phyloP scores from a whole-genome alignment of 2,329 filamentous ascomycete species.

The Allantophomopsis cytisporea region DNA sequence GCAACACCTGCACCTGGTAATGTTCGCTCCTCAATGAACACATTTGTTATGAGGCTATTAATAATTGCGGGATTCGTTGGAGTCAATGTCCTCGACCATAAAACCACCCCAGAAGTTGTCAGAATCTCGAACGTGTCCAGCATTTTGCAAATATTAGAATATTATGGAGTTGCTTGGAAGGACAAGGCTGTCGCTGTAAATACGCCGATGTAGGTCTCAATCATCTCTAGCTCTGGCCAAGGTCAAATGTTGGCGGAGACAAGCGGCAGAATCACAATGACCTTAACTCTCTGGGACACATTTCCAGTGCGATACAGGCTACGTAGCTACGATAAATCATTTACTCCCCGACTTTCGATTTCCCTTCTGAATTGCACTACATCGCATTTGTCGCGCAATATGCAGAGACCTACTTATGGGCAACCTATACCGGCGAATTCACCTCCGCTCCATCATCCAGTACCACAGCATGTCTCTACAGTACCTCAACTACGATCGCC shows the following conservation, averaged over 20 bases:
- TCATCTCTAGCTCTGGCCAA: no score
- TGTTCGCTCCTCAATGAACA: constrained; percentile 91
- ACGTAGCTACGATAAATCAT: no score
- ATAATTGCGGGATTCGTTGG: constrained; percentile 70
- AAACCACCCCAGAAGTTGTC: constrained; percentile 88
- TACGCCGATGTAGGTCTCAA: no score
- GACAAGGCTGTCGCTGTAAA: no score
- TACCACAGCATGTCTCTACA: constrained; percentile 95
- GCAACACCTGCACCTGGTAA: constrained; percentile 41
- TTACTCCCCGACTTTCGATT: no score
- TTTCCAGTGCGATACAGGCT: no score
- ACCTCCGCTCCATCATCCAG: constrained; percentile 89
- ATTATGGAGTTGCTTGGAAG: background rate
- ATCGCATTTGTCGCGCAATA: background rate
- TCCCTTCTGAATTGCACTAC: no score
- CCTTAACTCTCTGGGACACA: no score
- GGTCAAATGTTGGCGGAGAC: no score
- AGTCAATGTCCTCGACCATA: constrained; percentile 85
- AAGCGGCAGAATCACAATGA: no score
- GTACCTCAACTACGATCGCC: constrained; percentile 95
- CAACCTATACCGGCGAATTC: constrained; percentile 57
- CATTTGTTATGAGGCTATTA: constrained; percentile 89
- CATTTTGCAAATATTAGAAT: constrained; percentile 36
- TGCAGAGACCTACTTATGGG: constrained; percentile 79
- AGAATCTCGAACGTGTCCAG: constrained; percentile 94